Conservation (phyloP, 768 basidiomycete species). For the Boletus sp. region DNA sequence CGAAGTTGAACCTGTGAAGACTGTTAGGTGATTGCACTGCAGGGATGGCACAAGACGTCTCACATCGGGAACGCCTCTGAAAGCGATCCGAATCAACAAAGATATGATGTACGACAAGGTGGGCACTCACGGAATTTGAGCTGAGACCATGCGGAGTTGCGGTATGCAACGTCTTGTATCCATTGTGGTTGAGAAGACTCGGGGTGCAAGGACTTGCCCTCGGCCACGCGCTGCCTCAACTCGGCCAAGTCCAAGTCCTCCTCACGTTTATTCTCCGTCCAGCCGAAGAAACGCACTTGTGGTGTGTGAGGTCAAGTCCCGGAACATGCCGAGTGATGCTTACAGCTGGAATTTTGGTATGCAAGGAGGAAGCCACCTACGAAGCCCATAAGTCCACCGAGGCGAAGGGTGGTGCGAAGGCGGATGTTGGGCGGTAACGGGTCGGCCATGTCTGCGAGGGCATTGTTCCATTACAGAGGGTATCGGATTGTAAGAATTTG, state of each 20-base stretch:
- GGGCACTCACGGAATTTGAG: slow-evolving; percentile 79
- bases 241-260: slow-evolving; percentile 75
- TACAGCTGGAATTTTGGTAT: slow-evolving; percentile 87
- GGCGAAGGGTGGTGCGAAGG: slow-evolving; percentile 40
- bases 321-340: slow-evolving; percentile 29
- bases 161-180: slow-evolving; percentile 82
- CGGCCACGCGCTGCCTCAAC: slow-evolving; percentile 66
- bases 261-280: slow-evolving; percentile 87
- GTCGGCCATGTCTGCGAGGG: slow-evolving; percentile 44
- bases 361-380: slow-evolving; percentile 89
- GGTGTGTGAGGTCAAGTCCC: slow-evolving; percentile 13
- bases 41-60: slow-evolving; percentile 25
- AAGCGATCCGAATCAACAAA: slow-evolving; percentile 13
- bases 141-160: slow-evolving; percentile 92
- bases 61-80: slow-evolving; percentile 77
- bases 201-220: slow-evolving; percentile 87
- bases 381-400: slow-evolving; percentile 81
- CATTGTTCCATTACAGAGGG: slow-evolving; percentile 12
- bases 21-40: slow-evolving; percentile 4
- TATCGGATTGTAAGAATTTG: slow-evolving; percentile 2
- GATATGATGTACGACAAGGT: slow-evolving; percentile 1
- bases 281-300: slow-evolving; percentile 92
- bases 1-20: slow-evolving; percentile 84
- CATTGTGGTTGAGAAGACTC: slow-evolving; percentile 77
- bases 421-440: slow-evolving; percentile 36